Evolutionary conservation across 441 rosid species (phyloP), one percentile per base, ranked within the genome.

Genomic region (Populus hybrid): DNA sequence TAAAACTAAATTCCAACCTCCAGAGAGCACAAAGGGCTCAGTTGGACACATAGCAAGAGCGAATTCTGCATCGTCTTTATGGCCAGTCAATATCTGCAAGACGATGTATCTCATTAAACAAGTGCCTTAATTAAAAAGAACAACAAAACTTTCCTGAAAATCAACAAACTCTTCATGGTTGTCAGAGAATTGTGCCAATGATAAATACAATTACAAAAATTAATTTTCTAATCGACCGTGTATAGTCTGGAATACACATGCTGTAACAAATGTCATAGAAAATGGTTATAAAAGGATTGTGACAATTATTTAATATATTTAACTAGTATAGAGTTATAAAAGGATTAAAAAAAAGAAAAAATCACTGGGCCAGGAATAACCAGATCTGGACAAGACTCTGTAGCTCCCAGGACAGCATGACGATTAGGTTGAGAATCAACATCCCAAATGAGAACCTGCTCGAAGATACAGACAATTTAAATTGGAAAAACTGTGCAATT

Each of bases 41-140:
- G 95, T 86, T 70, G 92, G 93, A 85, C 97, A 89, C 98, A 91
- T 90, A 35, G 98, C 98, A 82, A 94, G 98, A 80, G 98, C 98
- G 79, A 89, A 94, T 82, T 94, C 98, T 18, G 98, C 98, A 89
- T 91, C 86, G 73, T 93, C 98, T 87, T 84, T 87, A 85, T 94
- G 98, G 50, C 98, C 98, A 66, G 91, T 94, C 84, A 94, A 88
- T 75, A 94, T 85, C 98, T 94, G 85, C 83, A 83, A 74, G 71
- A 76, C 30, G 71, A 77, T 28, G 12, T 28, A 63, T 77, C 70
- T 7, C 75, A 36, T 73, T 71, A 61, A 78, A 69, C 36, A 32
- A 57, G 40, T 72, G 75, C 46, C 76, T 57, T n/a, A 14, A 28
- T 67, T 67, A 23, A 68, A 35, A 68, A 30, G 69, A 24, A 26